These are phyloP conservation scores for Aspergillus ustus DNA, from an alignment of 2,329 filamentous ascomycete species.

Conservation along the genomic window DNA sequence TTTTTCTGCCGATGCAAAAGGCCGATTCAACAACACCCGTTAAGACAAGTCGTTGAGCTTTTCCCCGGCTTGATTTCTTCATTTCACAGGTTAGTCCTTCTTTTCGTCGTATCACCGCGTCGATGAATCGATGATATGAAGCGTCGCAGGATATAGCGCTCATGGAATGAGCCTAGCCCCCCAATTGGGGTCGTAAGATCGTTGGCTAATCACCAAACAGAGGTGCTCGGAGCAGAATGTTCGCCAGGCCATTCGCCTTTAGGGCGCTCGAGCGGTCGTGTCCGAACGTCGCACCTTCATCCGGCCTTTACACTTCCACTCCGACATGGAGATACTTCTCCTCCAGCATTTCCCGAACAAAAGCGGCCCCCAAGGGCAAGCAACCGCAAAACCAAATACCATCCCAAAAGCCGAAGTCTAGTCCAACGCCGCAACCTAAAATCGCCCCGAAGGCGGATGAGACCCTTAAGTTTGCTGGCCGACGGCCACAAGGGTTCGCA, in stretches of 20 bases:
- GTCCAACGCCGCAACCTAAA: slow-evolving; percentile 19
- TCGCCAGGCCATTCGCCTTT: slow-evolving; percentile 34
- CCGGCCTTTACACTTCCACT: slow-evolving; percentile 19
- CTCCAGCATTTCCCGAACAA: slow-evolving; percentile 32
- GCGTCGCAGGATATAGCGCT: not conserved
- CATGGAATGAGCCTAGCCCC: not conserved
- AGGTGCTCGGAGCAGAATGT: slow-evolving; percentile 30
- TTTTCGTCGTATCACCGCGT: not conserved
- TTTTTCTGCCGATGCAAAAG: slow-evolving; percentile 45
- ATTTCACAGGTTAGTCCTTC: not conserved
- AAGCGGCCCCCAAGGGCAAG: slow-evolving; percentile 26
- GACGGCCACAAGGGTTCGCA: slow-evolving; percentile 53
- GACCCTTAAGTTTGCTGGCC: slow-evolving; percentile 31
- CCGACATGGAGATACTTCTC: slow-evolving; percentile 37
- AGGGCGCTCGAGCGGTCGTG: slow-evolving; percentile 34
- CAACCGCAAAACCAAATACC: slow-evolving; percentile 12
- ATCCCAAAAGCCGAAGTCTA: slow-evolving; percentile 15
- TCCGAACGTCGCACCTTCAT: slow-evolving; percentile 23
- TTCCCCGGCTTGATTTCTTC: slow-evolving; percentile 1
- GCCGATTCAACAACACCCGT: slow-evolving; percentile 21
- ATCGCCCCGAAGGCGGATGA: slow-evolving; percentile 20
- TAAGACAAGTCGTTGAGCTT: slow-evolving; percentile 10
- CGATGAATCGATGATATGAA: not conserved
- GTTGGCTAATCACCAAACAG: slow-evolving; percentile 5
- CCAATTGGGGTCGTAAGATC: not conserved